Percentiles rank a stretch among this genome's conserved stretches.
phyloP scores from a whole-genome alignment of 2,329 filamentous ascomycete species.

The Neoscytalidium dimidiatum region DNA sequence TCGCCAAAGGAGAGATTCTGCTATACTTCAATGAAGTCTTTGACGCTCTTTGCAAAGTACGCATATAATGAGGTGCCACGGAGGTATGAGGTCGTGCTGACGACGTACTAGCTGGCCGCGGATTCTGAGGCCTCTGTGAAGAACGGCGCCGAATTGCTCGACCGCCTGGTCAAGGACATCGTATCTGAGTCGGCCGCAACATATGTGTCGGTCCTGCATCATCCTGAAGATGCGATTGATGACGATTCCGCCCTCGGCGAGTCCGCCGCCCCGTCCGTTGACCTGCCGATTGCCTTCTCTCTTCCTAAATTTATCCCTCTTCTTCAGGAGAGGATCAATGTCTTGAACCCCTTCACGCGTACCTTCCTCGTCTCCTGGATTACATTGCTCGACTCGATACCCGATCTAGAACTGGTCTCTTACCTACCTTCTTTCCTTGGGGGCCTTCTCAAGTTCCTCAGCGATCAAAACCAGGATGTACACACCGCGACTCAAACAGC shows the following conservation, averaged over 20 bases:
- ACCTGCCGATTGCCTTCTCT: slow-evolving; percentile 83
- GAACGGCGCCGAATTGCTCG: slow-evolving; percentile 92
- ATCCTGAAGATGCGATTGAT: slow-evolving; percentile 55
- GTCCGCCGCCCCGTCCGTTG: slow-evolving; percentile 26
- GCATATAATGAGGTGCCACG: neutral
- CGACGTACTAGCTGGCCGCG: slow-evolving; percentile 71
- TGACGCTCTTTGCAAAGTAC: slow-evolving; percentile 91
- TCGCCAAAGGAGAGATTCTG: slow-evolving; percentile 95
- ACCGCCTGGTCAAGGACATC: slow-evolving; percentile 94
- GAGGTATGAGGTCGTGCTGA: slow-evolving; percentile 24
- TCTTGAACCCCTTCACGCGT: slow-evolving; percentile 90
- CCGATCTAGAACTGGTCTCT: slow-evolving; percentile 90
- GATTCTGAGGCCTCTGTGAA: slow-evolving; percentile 97
- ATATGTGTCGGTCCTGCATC: slow-evolving; percentile 86
- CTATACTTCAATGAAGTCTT: slow-evolving; percentile 99
- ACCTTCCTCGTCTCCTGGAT: slow-evolving; percentile 98
- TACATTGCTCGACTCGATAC: slow-evolving; percentile 90
- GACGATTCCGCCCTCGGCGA: slow-evolving; percentile 37
- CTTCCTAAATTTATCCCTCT: slow-evolving; percentile 88
- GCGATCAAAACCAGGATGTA: slow-evolving; percentile 90
- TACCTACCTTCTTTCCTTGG: slow-evolving; percentile 90
- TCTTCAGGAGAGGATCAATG: slow-evolving; percentile 89
- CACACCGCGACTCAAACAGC: slow-evolving; percentile 88
- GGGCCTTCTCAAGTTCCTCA: slow-evolving; percentile 87
- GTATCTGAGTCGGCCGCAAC: slow-evolving; percentile 93